Evolutionary conservation across 2,329 filamentous ascomycete species (phyloP), one percentile per base, ranked within the genome.

Genomic region (Cordyceps militaris): DNA sequence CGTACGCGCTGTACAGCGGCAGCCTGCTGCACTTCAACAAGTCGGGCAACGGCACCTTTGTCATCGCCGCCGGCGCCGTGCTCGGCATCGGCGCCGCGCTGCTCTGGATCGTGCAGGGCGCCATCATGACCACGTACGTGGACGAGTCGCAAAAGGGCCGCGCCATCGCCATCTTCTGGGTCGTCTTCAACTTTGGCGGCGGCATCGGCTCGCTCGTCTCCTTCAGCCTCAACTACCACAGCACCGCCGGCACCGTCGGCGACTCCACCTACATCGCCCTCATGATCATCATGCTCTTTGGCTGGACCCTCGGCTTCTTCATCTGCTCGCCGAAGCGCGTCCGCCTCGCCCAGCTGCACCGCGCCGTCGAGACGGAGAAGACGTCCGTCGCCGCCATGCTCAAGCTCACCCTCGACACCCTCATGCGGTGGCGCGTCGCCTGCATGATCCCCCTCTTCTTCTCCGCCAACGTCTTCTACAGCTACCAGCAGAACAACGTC

Each of bases 401-500:
- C 61, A 67, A 68, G 46, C 71, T 72, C 32, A 70, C 74, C 1
- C 51, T 74, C 1, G 66, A 64, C 58, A 73, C 70, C 3, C 63
- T 77, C 38, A 69, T 66, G 58, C 70, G 75, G 51, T 77, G 76
- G 76, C 71, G 74, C 23, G 73, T 80, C 0, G 63, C 74, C 8
- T 76, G 71, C 61, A 73, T 81, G 65, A 70, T 81, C 44, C 79
- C 79, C 14, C 71, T 82, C 61, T 82, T 82, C 71, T 81, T 80
- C 68, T 75, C 72, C 26, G 78, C 79, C 62, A 81, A 82, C 64
- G 73, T 78, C 57, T 81, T 81, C 65, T 82, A 82, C 67, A 78
- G 77, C 44, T 82, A 82, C 64, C 79, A 82, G 64, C 78, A 79
- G 61, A 81, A 81, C 65, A 70, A 72, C 59, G 78, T 82, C 67